These are phyloP conservation scores for Pseudonitzschia pungens DNA, from an alignment of 108 stramenopile genomes.

Conservation along the genomic window DNA sequence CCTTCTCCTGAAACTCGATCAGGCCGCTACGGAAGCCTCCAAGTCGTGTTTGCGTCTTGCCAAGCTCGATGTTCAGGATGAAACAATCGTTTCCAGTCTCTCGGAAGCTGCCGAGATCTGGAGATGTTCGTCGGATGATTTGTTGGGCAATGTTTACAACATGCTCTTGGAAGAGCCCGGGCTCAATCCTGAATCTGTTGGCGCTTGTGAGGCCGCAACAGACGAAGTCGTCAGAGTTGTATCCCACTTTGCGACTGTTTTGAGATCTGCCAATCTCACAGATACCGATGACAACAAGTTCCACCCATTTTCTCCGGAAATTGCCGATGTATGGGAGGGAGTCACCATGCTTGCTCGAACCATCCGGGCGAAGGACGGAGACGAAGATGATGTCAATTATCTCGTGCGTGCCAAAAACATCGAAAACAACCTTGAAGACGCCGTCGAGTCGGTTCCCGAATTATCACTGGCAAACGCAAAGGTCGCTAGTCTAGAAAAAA, in stretches of 20 bases:
- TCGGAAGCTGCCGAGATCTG: constrained; percentile 33
- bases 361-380: constrained; percentile 62
- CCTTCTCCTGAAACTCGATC: constrained; percentile 41
- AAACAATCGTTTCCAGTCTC: constrained; percentile 33
- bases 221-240: constrained; percentile 37
- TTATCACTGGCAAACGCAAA: constrained; percentile 54
- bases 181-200: constrained; percentile 16
- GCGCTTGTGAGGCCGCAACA: constrained; percentile 32
- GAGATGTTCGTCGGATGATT: constrained; percentile 33
- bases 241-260: constrained; percentile 40
- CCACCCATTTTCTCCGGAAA: constrained; percentile 79
- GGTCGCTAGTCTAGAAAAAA: constrained; percentile 74
- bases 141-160: constrained; percentile 37
- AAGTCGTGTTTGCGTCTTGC: constrained; percentile 47
- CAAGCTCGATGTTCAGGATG: constrained; percentile 43
- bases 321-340: constrained; percentile 73
- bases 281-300: constrained; percentile 39
- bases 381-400: constrained; percentile 74
- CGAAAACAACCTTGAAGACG: constrained; percentile 53
- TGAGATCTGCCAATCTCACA: constrained; percentile 49
- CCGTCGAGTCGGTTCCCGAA: constrained; percentile 68
- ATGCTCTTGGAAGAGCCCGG: constrained; percentile 37
- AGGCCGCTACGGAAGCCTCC: constrained; percentile 39
- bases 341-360: constrained; percentile 55
- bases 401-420: constrained; percentile 60